Conservation (phyloP, 2,329 filamentous ascomycete genomes). For the Harringtonia aguacate region DNA sequence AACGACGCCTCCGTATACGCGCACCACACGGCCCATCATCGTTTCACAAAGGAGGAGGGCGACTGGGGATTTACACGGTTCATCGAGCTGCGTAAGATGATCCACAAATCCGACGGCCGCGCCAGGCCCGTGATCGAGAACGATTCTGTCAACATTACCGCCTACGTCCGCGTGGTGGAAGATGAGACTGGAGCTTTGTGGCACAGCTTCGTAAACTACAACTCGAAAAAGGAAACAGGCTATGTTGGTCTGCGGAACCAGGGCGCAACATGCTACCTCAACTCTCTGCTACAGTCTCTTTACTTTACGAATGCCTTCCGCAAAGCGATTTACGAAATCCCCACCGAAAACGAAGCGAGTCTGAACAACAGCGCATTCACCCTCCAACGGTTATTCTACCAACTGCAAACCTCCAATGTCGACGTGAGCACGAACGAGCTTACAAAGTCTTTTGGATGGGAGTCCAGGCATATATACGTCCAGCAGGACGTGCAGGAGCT, state of each 20-base stretch:
- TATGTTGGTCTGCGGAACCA: slow-evolving; percentile 96
- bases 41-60: slow-evolving; percentile 91
- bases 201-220: slow-evolving; percentile 90
- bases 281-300: slow-evolving; percentile 72
- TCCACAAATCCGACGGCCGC: slow-evolving; percentile 58
- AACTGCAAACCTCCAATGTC: slow-evolving; percentile 72
- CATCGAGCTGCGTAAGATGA: slow-evolving; percentile 76
- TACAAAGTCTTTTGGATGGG: slow-evolving; percentile 96
- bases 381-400: slow-evolving; percentile 87
- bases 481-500: slow-evolving; percentile 98
- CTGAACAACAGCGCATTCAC: slow-evolving; percentile 86
- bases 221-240: slow-evolving; percentile 98
- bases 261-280: slow-evolving; percentile 83
- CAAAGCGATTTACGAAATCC: slow-evolving; percentile 96
- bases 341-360: slow-evolving; percentile 74
- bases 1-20: slow-evolving; percentile 79
- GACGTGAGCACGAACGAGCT: slow-evolving; percentile 88
- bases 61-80: slow-evolving; percentile 99
- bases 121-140: slow-evolving; percentile 65
- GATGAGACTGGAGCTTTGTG: slow-evolving; percentile 82
- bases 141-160: slow-evolving; percentile 68
- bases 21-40: slow-evolving; percentile 80
- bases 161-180: slow-evolving; percentile 71
- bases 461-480: slow-evolving; percentile 94
- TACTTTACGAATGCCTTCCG: slow-evolving; percentile 90